These are phyloP conservation scores for Lentithecium fluviatile DNA, from an alignment of 495 filamentous ascomycete species.

Conservation along the genomic window DNA sequence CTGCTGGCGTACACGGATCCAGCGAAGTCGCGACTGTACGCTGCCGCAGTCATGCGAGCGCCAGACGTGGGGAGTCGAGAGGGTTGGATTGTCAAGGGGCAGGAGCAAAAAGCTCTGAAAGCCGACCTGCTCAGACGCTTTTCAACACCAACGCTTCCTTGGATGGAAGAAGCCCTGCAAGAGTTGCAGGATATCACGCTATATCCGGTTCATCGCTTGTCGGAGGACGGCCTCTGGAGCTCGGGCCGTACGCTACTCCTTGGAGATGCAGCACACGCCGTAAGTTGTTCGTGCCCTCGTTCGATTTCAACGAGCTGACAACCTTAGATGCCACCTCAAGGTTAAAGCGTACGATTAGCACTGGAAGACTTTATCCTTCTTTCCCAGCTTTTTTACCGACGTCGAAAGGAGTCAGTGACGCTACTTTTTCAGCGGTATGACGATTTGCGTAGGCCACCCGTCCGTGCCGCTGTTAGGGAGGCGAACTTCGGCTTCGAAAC, in stretches of 20 bases:
- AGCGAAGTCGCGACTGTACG: conserved; percentile 15
- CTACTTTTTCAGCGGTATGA: conserved; percentile 18
- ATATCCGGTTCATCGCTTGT: conserved; percentile 27
- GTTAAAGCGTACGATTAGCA: conserved; percentile 27
- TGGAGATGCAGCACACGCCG: conserved; percentile 32
- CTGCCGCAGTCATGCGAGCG: conserved; percentile 20
- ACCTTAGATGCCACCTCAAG: conserved; percentile 30
- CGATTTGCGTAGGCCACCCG: conserved; percentile 13
- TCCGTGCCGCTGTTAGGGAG: conserved; percentile 28
- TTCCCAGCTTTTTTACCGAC: conserved; percentile 19
- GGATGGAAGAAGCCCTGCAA: conserved; percentile 1
- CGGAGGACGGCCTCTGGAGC: conserved; percentile 15
- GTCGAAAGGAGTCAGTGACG: conserved; percentile 1
- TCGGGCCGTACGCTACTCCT: conserved; percentile 24
- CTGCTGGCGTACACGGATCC: conserved; percentile 11
- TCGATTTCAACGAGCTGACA: background rate
- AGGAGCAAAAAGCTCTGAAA: conserved; percentile 23
- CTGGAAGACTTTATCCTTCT: conserved; percentile 30
- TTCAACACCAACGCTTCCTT: conserved; percentile 13
- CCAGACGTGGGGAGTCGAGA: conserved; percentile 25
- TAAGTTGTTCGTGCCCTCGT: background rate
- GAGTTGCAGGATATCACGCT: conserved; percentile 11
- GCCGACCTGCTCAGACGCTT: conserved; percentile 23
- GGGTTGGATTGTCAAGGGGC: conserved; percentile 21
- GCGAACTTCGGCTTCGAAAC: conserved; percentile 28